Conservation (phyloP, 2,329 filamentous ascomycete species). For the Sporothrix mexicana region DNA sequence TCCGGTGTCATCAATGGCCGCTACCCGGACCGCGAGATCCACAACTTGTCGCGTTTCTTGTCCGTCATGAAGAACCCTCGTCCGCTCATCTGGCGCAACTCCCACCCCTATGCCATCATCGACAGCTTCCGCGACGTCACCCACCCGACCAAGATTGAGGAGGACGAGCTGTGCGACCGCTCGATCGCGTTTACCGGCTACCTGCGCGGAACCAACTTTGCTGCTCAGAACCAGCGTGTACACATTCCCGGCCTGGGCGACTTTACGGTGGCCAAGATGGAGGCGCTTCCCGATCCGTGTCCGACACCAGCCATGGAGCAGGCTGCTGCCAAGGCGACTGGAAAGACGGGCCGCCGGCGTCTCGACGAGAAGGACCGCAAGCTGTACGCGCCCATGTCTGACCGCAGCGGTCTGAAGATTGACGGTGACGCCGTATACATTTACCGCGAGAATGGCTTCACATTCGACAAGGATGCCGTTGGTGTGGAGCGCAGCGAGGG, state of each 20-base stretch:
- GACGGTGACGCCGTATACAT: constrained; percentile 98
- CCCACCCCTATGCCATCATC: constrained; percentile 90
- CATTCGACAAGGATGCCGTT: constrained; percentile 72
- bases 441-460: constrained; percentile 72
- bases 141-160: constrained; percentile 87
- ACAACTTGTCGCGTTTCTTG: constrained; percentile 93
- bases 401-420: constrained; percentile 92
- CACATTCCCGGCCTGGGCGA: constrained; percentile 94
- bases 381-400: constrained; percentile 96
- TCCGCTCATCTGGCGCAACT: constrained; percentile 95
- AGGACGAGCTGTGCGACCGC: constrained; percentile 86
- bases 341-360: constrained; percentile 75
- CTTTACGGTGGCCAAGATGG: constrained; percentile 80
- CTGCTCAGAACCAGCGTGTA: constrained; percentile 80
- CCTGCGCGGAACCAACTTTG: constrained; percentile 91
- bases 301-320: constrained; percentile 92
- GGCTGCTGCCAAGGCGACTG: constrained; percentile 79
- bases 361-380: constrained; percentile 97
- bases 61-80: constrained; percentile 99
- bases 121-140: constrained; percentile 97
- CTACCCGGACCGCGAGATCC: constrained; percentile 94
- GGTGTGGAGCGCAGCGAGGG: constrained; percentile 84
- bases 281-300: constrained; percentile 90
- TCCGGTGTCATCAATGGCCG: constrained; percentile 95
- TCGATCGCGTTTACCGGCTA: constrained; percentile 93